Evolutionary conservation across 176 grass and related monocot genomes (phyloP), one percentile per base, ranked within the genome.

Genomic region (Bothriochloa decipiens): DNA sequence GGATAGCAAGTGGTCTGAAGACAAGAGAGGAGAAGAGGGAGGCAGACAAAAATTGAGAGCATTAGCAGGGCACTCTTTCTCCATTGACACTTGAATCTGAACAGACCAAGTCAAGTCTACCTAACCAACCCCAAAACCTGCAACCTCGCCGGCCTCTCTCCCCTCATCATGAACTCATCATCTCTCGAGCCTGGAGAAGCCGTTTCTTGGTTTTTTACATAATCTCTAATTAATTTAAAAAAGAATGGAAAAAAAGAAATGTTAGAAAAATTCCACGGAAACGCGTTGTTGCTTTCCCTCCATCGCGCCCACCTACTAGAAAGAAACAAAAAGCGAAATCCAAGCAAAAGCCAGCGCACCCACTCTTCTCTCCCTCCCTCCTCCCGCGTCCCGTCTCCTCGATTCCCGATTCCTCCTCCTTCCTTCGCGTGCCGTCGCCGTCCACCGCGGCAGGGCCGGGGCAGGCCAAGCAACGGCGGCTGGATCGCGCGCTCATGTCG

Each of bases 11-110:
- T 22, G 35, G 17, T 41, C 40, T 41, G 40, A 41, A 41, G 20
- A 58, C 20, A 20, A 8, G 53, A 58, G 53, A 58, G n/a, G n/a
- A n/a, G n/a, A 4, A 18, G 18, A 16, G 20, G 18, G 52, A 20
- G 52, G 52, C 52, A 20, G 52, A 8, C 52, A 55, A 22, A 55
- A 55, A 20, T 20, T 20, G 20, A 57, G 53, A 22, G 52, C 17
- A 55, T 55, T 18, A 55, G 52, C 52, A 55, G 7, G 53, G 7
- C 0, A n/a, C 20, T 9, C 1, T 7, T 79, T 45, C 15, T 61
- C 58, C 74, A 68, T 83, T 90, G 84, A 86, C 84, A 83, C 84
- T 87, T 75, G 84, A 90, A 87, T 74, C 80, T 90, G 75, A 70
- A 87, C 39, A 50, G 89, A 87, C 88, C 80, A 40, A 70, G 88